phyloP scores from a whole-genome alignment of 805 yeast genomes.

The Blastobotrys peoriensis region DNA sequence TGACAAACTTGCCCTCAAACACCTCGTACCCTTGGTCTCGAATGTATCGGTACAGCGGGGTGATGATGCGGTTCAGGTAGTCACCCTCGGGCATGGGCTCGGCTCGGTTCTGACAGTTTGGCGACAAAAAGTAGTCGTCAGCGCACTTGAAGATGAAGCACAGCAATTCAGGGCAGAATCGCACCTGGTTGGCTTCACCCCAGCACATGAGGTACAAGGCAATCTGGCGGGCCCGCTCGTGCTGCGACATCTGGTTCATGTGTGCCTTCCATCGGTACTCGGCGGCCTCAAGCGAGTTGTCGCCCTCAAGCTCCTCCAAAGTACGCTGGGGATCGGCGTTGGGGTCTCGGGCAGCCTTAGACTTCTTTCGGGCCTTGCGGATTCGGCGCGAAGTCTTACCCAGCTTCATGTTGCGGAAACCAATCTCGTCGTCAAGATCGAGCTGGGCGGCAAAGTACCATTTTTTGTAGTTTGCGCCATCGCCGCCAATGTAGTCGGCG shows the following conservation, averaged over 20 bases:
- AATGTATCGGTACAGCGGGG: conserved; percentile 65
- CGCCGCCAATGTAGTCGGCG: conserved; percentile 71
- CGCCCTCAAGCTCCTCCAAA: conserved; percentile 62
- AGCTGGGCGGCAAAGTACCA: conserved; percentile 75
- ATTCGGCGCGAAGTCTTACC: conserved; percentile 26
- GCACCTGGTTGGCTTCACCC: conserved; percentile 85
- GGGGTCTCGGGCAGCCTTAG: conserved; percentile 39
- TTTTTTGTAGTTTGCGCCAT: conserved; percentile 58
- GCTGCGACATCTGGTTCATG: conserved; percentile 45
- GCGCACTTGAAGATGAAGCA: conserved; percentile 83
- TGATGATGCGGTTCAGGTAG: conserved; percentile 57
- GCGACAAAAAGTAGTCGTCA: conserved; percentile 53
- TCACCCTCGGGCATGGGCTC: conserved; percentile 29
- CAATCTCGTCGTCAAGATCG: conserved; percentile 48
- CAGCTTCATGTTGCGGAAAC: conserved; percentile 14
- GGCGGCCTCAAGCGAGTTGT: conserved; percentile 63
- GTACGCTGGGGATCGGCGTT: conserved; percentile 53
- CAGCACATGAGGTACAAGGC: conserved; percentile 69
- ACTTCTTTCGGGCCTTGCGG: conserved; percentile 43
- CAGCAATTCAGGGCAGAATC: conserved; percentile 86
- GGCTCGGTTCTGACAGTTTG: conserved; percentile 31
- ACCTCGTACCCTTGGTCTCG: conserved; percentile 47
- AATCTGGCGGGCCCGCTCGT: conserved; percentile 56
- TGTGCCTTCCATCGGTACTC: conserved; percentile 56
- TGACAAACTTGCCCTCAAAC: conserved; percentile 39